These are phyloP conservation scores for Candida anutae DNA, from an alignment of 1,139 yeast genomes.

Conservation along the genomic window DNA sequence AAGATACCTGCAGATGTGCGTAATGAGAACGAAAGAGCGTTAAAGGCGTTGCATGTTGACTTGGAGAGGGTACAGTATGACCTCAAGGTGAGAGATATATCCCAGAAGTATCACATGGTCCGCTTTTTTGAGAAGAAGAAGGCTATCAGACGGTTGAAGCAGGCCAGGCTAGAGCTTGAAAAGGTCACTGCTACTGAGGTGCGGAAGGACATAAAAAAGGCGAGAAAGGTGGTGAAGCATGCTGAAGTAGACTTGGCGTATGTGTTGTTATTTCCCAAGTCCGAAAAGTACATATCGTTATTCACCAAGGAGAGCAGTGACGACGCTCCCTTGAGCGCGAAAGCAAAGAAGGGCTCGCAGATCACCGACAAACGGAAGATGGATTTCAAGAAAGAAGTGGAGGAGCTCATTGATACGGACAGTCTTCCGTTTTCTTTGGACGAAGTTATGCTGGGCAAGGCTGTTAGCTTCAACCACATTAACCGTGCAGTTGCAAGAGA, in stretches of 20 bases:
- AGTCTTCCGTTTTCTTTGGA: conserved; percentile 51
- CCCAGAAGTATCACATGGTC: conserved; percentile 90
- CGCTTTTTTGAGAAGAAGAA: conserved; percentile 87
- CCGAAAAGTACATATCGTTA: conserved; percentile 73
- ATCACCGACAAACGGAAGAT: conserved; percentile 44
- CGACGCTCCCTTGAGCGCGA: conserved; percentile 24
- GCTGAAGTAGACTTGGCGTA: conserved; percentile 72
- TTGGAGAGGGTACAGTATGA: conserved; percentile 46
- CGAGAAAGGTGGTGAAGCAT: conserved; percentile 45
- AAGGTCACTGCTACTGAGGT: conserved; percentile 32
- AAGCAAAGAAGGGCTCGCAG: conserved; percentile 38
- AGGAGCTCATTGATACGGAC: conserved; percentile 40
- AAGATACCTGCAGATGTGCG: conserved; percentile 68
- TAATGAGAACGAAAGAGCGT: conserved; percentile 78
- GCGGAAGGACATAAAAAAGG: conserved; percentile 46
- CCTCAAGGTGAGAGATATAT: conserved; percentile 47
- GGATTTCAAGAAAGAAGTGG: conserved; percentile 45
- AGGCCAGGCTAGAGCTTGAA: conserved; percentile 44
- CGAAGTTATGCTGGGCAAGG: conserved; percentile 47
- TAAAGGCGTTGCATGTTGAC: conserved; percentile 65
- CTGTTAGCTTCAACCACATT: conserved; percentile 16
- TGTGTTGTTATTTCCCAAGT: conserved; percentile 68
- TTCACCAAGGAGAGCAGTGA: conserved; percentile 30
- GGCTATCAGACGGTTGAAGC: conserved; percentile 68
- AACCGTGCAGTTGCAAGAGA: conserved; percentile 15